Evolutionary conservation across 2,329 filamentous ascomycete species (phyloP), one percentile per base, ranked within the genome.

Genomic region (Fusarium subtropicale): DNA sequence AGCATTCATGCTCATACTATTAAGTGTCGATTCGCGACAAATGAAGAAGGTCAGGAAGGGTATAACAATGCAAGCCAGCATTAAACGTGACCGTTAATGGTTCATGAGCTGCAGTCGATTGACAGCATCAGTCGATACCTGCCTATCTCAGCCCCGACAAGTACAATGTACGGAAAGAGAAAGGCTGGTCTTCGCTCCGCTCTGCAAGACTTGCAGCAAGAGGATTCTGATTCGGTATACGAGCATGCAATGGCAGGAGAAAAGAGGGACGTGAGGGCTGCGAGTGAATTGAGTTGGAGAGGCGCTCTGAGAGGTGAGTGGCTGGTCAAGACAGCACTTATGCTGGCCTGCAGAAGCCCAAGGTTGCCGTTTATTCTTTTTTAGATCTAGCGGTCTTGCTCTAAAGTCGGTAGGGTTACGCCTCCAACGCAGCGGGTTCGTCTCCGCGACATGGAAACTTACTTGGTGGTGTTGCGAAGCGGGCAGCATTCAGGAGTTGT

Each of bases 241-340:
- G 56, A 59, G 48, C 42, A 64, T 73, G 68, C 60, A 72, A 59
- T 64, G 64, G 58, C 28, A 69, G 57, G 64, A 59, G 56, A 62
- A 65, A 67, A 66, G 66, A 69, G 61, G 62, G 60, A 51, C 47
- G 41, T 36, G 56, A 69, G 57, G 62, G 62, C 31, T 58, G 52
- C 36, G 56, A 71, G 47, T 24, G 50, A 64, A 54, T 46, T 42
- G 61, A 61, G 60, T 62, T 56, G 68, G 65, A 68, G 60, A 57
- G 62, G 65, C 28, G 44, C 63, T 42, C 64, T 68, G 60, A 64
- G 56, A 68, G 57, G 53, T 74, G 69, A 74, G 57, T 74, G 72
- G 72, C 51, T 64, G 47, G 39, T 24, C 53, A 56, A 56, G 56
- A 58, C 56, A 59, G 60, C 50, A 66, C 56, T 63, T 66, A 46